Percentiles rank a stretch among this genome's conserved stretches.
Conservation (phyloP, 108 stramenopile genomes). For the Cylindrotheca fusiformis region DNA sequence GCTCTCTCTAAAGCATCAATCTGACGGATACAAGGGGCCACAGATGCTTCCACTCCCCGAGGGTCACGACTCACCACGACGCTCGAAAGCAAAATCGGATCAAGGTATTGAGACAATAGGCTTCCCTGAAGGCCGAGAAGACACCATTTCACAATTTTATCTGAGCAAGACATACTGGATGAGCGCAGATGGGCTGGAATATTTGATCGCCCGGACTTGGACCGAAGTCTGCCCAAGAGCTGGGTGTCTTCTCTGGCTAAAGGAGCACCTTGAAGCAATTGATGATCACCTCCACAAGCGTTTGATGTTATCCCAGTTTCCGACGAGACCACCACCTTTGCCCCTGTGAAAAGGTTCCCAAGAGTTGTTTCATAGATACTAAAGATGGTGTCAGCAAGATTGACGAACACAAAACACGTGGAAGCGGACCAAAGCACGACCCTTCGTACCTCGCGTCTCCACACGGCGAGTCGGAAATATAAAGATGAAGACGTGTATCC, state of each 20-base stretch:
- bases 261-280: slow-evolving; percentile 12
- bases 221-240: slow-evolving; percentile 65
- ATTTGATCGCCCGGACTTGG: slow-evolving; percentile 90
- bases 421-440: no score
- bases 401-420: no score
- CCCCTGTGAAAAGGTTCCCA: slow-evolving; percentile 77
- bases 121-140: slow-evolving; percentile 80
- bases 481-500: slow-evolving; percentile 75
- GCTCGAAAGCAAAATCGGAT: slow-evolving; percentile 54
- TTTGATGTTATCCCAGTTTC: slow-evolving; percentile 15
- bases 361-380: not conserved
- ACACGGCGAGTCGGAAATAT: slow-evolving; percentile 92
- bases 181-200: slow-evolving; percentile 69
- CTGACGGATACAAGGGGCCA: slow-evolving; percentile 31
- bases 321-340: slow-evolving; percentile 73
- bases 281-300: slow-evolving; percentile 27
- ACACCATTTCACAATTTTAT: slow-evolving; percentile 85
- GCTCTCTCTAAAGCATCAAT: slow-evolving; percentile 58
- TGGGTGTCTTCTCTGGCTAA: slow-evolving; percentile 72
- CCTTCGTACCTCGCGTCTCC: slow-evolving; percentile 65
- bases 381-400: no score
- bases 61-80: slow-evolving; percentile 70
- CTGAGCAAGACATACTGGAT: slow-evolving; percentile 87
- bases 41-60: slow-evolving; percentile 17
- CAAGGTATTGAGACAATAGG: slow-evolving; percentile 39